phyloP scores from a whole-genome alignment of 1,284 basidiomycete species.

The Ceratobasidium sp. region DNA sequence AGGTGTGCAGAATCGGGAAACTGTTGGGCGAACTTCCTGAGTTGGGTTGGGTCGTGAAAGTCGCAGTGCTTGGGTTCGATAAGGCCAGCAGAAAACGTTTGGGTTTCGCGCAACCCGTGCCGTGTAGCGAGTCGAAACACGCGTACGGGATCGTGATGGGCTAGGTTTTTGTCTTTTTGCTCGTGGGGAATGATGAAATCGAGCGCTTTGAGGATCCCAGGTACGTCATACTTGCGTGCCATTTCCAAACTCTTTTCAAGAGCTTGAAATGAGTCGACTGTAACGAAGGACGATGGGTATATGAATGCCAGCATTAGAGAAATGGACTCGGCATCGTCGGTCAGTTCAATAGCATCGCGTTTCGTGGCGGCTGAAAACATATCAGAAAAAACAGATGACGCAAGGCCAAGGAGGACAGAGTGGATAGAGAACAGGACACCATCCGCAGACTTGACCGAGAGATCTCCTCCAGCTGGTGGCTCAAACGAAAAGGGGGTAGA shows the following conservation, averaged over 20 bases:
- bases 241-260: constrained; percentile 18
- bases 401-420: constrained; percentile 19
- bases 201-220: constrained; percentile 16
- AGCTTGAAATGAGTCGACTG: neutral
- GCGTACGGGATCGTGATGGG: constrained; percentile 9
- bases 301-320: constrained; percentile 29
- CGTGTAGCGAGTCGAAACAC: neutral
- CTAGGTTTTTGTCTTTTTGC: neutral
- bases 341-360: neutral
- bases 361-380: constrained; percentile 24
- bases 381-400: constrained; percentile 22
- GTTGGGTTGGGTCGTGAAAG: neutral
- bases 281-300: constrained; percentile 14
- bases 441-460: constrained; percentile 20
- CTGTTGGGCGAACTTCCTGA: constrained; percentile 9
- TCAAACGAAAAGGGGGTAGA: constrained; percentile 13
- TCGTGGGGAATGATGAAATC: constrained; percentile 11
- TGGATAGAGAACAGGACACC: constrained; percentile 8
- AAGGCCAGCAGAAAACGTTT: constrained; percentile 6
- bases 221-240: constrained; percentile 25
- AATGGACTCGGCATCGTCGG: constrained; percentile 33
- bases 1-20: constrained; percentile 18
- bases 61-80: constrained; percentile 15
- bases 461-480: constrained; percentile 25
- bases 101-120: constrained; percentile 2